Percentiles rank a stretch among this genome's conserved stretches.
phyloP scores from a whole-genome alignment of 495 filamentous ascomycete species.

The Neurospora sp. region DNA sequence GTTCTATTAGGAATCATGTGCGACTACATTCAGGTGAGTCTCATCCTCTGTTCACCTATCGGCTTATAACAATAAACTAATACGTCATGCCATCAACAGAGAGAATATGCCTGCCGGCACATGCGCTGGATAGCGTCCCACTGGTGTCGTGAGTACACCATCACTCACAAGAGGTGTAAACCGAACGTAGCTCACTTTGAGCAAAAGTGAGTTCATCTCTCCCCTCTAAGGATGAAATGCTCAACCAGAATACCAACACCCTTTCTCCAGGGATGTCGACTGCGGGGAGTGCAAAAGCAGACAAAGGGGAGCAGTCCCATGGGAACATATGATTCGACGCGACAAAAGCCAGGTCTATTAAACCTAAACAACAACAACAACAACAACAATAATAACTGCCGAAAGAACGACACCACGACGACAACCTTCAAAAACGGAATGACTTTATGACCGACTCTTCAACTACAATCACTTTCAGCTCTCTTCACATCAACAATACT shows the following conservation, averaged over 20 bases:
- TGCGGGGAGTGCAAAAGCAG: conserved; percentile 20
- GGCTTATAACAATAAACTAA: conserved; percentile 1
- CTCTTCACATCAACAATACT: not conserved
- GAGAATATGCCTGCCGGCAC: conserved; percentile 18
- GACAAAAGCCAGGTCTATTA: not conserved
- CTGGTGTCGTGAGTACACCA: conserved; percentile 18
- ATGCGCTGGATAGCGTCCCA: conserved; percentile 17
- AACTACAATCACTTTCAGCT: not conserved
- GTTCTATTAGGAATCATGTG: conserved; percentile 8
- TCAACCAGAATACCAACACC: not conserved
- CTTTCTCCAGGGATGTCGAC: not conserved
- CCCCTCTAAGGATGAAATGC: not conserved
- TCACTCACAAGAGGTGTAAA: conserved; percentile 13
- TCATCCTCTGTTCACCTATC: not conserved
- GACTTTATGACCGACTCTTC: not conserved
- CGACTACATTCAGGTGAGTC: conserved; percentile 7
- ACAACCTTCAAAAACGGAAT: not conserved
- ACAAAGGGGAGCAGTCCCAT: conserved; percentile 4
- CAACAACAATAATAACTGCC: not conserved
- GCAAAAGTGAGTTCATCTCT: conserved; percentile 1
- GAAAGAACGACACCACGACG: not conserved
- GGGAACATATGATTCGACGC: conserved; percentile 15
- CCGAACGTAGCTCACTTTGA: conserved; percentile 19
- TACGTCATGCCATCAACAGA: not conserved
- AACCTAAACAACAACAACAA: not conserved